phyloP scores from a whole-genome alignment of 2,329 filamentous ascomycete genomes.

The Neonectria magnoliae region DNA sequence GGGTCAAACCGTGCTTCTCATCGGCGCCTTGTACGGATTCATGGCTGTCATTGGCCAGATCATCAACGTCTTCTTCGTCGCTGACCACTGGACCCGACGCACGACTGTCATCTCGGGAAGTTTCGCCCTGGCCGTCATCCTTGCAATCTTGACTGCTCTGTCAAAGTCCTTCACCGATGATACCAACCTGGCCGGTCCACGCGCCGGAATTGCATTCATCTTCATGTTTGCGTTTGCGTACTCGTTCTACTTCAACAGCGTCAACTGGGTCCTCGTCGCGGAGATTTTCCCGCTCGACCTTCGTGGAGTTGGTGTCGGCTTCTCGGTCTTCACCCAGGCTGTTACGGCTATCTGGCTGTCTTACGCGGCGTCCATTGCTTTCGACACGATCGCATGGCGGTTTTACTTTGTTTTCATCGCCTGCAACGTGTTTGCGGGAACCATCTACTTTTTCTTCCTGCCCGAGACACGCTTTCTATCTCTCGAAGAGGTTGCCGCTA shows the following conservation, averaged over 20 bases:
- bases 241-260: constrained; percentile 48
- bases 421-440: constrained; percentile 42
- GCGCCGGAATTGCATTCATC: constrained; percentile 45
- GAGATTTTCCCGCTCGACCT: constrained; percentile 44
- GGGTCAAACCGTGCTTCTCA: constrained; percentile 58
- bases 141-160: constrained; percentile 14
- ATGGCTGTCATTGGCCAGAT: constrained; percentile 47
- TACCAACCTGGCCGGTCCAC: constrained; percentile 32
- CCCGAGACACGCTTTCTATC: constrained; percentile 48
- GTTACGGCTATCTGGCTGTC: constrained; percentile 47
- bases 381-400: constrained; percentile 44
- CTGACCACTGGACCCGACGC: constrained; percentile 44
- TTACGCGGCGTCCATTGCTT: constrained; percentile 40
- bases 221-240: constrained; percentile 45
- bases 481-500: constrained; percentile 46
- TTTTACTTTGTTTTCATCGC: constrained; percentile 49
- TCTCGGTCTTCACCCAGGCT: constrained; percentile 43
- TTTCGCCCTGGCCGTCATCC: constrained; percentile 10
- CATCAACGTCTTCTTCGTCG: constrained; percentile 44
- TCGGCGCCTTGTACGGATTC: constrained; percentile 55
- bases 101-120: constrained; percentile 19
- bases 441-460: constrained; percentile 47
- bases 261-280: constrained; percentile 44
- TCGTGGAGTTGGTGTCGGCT: constrained; percentile 39
- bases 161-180: constrained; percentile 27